Evolutionary conservation across 2,329 filamentous ascomycete genomes (phyloP), one percentile per base, ranked within the genome.

Genomic region (Byssothecium circinans): DNA sequence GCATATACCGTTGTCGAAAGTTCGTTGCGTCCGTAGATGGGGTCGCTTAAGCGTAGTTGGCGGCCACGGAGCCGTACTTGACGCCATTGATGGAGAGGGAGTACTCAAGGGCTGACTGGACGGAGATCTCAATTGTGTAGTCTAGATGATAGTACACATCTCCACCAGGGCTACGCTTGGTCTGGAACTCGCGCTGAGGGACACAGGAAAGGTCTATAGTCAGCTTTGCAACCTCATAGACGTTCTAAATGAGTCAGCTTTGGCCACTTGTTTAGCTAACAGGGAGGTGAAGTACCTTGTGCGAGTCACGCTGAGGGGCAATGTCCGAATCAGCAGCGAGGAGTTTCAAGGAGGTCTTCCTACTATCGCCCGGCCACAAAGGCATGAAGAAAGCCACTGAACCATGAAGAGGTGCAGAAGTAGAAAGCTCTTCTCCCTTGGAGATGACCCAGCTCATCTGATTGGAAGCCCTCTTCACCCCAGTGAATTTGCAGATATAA

Each of bases 71-170:
- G 7, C 54, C 58, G 20, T 62, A 58, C 12, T 35, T 39, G 11
- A 25, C 43, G 0, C 53, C 57, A 4, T 57, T 30, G 17, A 64
- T 41, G 2, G 34, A 15, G 0, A 61, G 1, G 0, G 43, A 57
- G 42, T 49, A 64, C 17, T 64, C 56, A 3, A 66, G n/a, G 6
- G 47, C 23, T 1, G 58, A 55, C 37, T 61, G 53, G 0, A 61
- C 20, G 0, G 43, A 46, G 6, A 66, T 55, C 12, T 60, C 29
- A 4, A 64, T 17, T 0, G 32, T 6, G 19, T 22, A 49, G 0
- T 14, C 0, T 0, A 61, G 10, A 0, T 8, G 0, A 15, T 50
- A 17, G 41, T 57, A 65, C 0, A 7, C 0, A 0, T 3, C 15
- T 1, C 51, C 50, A 0, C 1, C 20, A 2, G 37, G 34, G 19